A percentile compares a stretch with the other conserved stretches of the same genome.
phyloP scores from a whole-genome alignment of 352 stramenopile species.

The Albugo candida region DNA sequence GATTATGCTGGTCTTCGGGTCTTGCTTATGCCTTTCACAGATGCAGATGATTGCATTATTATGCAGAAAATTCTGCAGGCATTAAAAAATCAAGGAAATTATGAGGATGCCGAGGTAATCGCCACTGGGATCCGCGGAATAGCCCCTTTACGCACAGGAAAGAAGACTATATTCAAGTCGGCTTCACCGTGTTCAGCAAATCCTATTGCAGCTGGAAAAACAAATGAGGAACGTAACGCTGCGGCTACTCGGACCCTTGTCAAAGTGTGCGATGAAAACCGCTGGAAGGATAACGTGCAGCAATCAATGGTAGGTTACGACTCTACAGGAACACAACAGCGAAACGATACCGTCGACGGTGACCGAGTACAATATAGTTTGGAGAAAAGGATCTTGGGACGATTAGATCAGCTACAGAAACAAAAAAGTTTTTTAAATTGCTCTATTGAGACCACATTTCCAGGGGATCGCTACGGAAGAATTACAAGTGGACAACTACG shows the following conservation, averaged over 20 bases:
- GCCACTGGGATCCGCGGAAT: no score
- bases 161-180: slow-evolving; percentile 24
- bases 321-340: neutral
- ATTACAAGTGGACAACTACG: slow-evolving; percentile 55
- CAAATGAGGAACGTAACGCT: slow-evolving; percentile 48
- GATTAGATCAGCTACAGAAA: slow-evolving; percentile 42
- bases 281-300: slow-evolving; percentile 30
- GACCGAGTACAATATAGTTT: slow-evolving; percentile 4
- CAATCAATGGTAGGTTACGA: neutral
- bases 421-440: slow-evolving; percentile 26
- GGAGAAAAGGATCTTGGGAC: slow-evolving; percentile 32
- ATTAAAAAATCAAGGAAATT: slow-evolving; percentile 16
- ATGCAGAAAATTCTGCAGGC: slow-evolving; percentile 24
- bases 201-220: slow-evolving; percentile 39
- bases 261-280: slow-evolving; percentile 44
- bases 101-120: neutral
- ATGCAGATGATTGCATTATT: slow-evolving; percentile 27
- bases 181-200: neutral
- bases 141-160: slow-evolving; percentile 31
- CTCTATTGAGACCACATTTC: slow-evolving; percentile 38
- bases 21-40: slow-evolving; percentile 30
- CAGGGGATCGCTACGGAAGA: slow-evolving; percentile 41
- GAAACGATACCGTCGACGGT: neutral
- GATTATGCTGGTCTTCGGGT: slow-evolving; percentile 50
- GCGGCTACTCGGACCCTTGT: slow-evolving; percentile 43